phyloP scores from a whole-genome alignment of 345 rosid species.

The Pelargonium nanum region DNA sequence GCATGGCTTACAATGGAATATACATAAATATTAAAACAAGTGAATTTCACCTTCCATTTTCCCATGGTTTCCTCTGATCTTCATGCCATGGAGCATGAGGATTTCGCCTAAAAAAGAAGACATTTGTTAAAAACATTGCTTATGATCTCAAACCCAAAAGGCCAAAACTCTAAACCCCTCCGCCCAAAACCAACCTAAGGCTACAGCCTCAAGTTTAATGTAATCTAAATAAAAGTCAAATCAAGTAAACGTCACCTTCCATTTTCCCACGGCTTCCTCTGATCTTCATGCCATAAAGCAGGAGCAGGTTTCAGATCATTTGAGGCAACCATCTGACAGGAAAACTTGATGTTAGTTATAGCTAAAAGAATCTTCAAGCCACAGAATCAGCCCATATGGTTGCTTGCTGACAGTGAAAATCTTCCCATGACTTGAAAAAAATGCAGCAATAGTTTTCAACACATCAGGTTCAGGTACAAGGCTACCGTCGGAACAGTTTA shows the following conservation, averaged over 20 bases:
- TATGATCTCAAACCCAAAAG: background rate
- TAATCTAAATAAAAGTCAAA: background rate
- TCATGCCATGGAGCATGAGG: background rate
- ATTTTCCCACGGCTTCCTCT: conserved; percentile 5
- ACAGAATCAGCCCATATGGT: background rate
- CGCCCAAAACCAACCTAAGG: background rate
- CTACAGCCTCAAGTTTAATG: background rate
- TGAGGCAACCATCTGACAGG: conserved; percentile 40
- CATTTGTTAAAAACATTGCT: background rate
- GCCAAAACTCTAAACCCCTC: background rate
- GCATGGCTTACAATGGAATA: background rate
- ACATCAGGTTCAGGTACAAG: background rate
- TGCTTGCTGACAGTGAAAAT: background rate
- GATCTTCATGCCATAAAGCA: conserved; percentile 80
- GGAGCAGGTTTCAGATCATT: conserved; percentile 56
- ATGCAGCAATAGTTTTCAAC: background rate
- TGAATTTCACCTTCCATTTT: background rate
- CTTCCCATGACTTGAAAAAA: background rate
- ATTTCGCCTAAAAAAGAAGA: background rate
- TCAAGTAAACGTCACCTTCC: conserved; percentile 20
- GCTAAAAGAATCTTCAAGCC: background rate
- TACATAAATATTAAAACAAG: background rate
- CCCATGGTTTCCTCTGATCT: background rate
- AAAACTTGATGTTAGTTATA: background rate
- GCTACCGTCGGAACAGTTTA: too few species aligned